These are phyloP conservation scores for Ceratobasidium sp. DNA, from an alignment of 1,284 basidiomycete genomes.

Conservation along the genomic window DNA sequence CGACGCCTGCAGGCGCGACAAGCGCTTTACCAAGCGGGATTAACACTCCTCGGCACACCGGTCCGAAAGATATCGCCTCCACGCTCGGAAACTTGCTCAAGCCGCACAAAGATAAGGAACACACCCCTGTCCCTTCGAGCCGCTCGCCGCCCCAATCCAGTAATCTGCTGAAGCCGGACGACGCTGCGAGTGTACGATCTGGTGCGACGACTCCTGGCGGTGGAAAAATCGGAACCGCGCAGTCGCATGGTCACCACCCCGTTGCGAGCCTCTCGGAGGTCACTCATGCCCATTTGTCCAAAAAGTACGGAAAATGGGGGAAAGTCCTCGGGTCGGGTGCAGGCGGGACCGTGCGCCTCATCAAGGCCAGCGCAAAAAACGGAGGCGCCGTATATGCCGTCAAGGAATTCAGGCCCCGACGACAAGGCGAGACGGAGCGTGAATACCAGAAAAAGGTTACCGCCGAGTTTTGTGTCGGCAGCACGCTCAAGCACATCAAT, in stretches of 20 bases:
- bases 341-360: constrained; percentile 96
- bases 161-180: constrained; percentile 51
- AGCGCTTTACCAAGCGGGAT: constrained; percentile 35
- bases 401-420: constrained; percentile 95
- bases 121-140: constrained; percentile 50
- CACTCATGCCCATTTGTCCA: constrained; percentile 90
- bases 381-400: constrained; percentile 91
- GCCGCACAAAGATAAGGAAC: constrained; percentile 55
- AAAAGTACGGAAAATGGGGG: constrained; percentile 99
- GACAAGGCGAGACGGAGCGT: constrained; percentile 88
- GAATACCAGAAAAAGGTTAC: constrained; percentile 99
- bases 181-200: constrained; percentile 50
- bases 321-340: constrained; percentile 95
- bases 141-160: constrained; percentile 49
- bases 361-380: constrained; percentile 84
- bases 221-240: constrained; percentile 44
- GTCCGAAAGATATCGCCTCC: constrained; percentile 49
- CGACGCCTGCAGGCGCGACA: constrained; percentile 39
- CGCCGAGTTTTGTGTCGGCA: constrained; percentile 98
- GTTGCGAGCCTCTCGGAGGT: constrained; percentile 74
- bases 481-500: constrained; percentile 93
- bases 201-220: constrained; percentile 46
- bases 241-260: constrained; percentile 49
- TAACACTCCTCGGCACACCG: constrained; percentile 47
- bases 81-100: constrained; percentile 54